Conservation (phyloP, 805 yeast genomes). For the Kluyveromyces wickerhamii region DNA sequence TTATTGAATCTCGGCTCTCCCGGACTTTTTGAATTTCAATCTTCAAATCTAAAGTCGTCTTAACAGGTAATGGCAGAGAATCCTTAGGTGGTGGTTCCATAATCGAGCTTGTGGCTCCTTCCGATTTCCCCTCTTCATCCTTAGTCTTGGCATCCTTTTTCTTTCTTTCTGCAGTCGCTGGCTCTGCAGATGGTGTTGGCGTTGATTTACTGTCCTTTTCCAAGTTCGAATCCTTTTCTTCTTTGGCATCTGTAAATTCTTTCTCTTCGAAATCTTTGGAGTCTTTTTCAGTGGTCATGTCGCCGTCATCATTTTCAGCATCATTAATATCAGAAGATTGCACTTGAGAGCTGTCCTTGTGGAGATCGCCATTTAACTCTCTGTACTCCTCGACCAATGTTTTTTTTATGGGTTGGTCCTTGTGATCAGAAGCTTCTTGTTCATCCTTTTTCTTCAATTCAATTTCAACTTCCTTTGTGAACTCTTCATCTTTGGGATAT, state of each 20-base stretch:
- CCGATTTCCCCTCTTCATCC: constrained; percentile 29
- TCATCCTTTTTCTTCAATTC: constrained; percentile 77
- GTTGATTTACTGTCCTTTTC: constrained; percentile 19
- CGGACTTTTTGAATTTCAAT: constrained; percentile 70
- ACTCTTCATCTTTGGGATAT: constrained; percentile 80
- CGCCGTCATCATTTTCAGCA: constrained; percentile 9
- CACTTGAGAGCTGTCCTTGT: constrained; percentile 12
- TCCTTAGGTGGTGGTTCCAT: constrained; percentile 68
- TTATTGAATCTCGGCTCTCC: constrained; percentile 72
- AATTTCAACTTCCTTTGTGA: constrained; percentile 73
- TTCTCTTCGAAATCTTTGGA: constrained; percentile 5
- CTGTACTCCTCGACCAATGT: constrained; percentile 60
- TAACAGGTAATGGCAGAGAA: constrained; percentile 75
- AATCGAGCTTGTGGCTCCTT: constrained; percentile 15
- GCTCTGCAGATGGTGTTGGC: constrained; percentile 14
- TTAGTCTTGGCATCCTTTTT: constrained; percentile 13
- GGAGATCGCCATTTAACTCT: constrained; percentile 43
- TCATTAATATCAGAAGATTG: constrained; percentile 9
- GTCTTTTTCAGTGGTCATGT: constrained; percentile 5
- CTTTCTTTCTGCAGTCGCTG: constrained; percentile 8
- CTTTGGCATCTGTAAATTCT: constrained; percentile 2
- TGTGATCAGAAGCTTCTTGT: constrained; percentile 38
- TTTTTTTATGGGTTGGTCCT: constrained; percentile 25
- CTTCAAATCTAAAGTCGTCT: constrained; percentile 70
- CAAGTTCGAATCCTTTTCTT: constrained; percentile 9